Evolutionary conservation across 257 asterid species (phyloP).

Genomic region (Verbena officinalis): DNA sequence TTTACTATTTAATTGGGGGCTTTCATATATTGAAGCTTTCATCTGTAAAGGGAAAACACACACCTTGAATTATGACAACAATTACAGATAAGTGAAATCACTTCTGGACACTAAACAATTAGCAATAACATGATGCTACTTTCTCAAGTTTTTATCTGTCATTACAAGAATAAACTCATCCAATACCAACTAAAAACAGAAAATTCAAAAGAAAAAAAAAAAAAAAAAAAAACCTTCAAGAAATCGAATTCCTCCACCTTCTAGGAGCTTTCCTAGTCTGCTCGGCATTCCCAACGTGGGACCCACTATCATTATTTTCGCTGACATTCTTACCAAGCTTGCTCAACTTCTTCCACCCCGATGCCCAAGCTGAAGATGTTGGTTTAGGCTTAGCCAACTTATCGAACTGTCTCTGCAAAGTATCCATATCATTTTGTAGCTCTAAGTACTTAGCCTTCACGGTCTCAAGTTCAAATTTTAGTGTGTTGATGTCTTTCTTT

Average conservation of each 20-base stretch:
- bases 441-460: conserved; percentile 79
- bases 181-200: conserved; percentile 6
- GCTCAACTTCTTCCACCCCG: conserved; percentile 85
- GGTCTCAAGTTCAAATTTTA: conserved; percentile 85
- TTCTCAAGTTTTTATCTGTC: not conserved
- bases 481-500: conserved; percentile 87
- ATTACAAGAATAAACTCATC: not conserved
- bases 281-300: conserved; percentile 45
- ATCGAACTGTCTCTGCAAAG: conserved; percentile 82
- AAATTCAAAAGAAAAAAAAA: conserved; percentile 17
- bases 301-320: conserved; percentile 49
- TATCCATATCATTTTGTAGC: conserved; percentile 76
- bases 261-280: conserved; percentile 59
- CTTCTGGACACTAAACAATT: not conserved
- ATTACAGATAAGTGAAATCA: conserved; percentile 22
- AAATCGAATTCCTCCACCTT: conserved; percentile 94
- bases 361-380: conserved; percentile 53
- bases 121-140: conserved; percentile 11
- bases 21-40: too few relatives aligned
- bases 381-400: conserved; percentile 66
- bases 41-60: conserved; percentile 12
- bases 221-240: conserved; percentile 39
- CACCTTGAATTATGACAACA: not conserved
- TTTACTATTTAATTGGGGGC: too few relatives aligned
- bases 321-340: conserved; percentile 65